Base-by-base conservation (phyloP, 352 stramenopile genomes). In the Pythium graminicola region DNA sequence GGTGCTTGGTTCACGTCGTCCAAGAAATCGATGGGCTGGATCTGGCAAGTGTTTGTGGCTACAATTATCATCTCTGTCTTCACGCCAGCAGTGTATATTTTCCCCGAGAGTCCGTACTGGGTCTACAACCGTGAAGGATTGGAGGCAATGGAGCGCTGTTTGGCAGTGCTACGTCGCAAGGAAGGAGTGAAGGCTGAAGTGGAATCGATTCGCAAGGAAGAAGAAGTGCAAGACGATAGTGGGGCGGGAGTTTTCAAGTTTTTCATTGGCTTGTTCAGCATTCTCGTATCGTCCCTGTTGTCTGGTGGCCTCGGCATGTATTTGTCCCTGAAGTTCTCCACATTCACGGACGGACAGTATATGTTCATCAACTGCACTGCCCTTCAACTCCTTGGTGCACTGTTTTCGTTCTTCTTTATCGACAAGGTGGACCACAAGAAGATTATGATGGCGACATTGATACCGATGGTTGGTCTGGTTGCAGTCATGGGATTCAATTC, bases 321-420 rank as follows among this genome's bases (percentile, higher is more conserved):
- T 55, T 50, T 93, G 19, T 78, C 73, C 32, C 70, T 83, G 46
- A 75, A 51, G 43, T 86, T 84, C 54, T 62, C 61, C 16, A 64
- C 57, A 29, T 83, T 88, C 24, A 69, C 81, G 16, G 64, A 83
- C 20, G 76, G 73, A 6, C 76, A 78, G 50, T 82, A 83, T 55
- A 86, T 89, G 70, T 88, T 93, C 54, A 66, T 85, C 26, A 93
- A 90, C 67, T 86, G 77, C 40, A 68, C 77, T 33, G 59, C 45
- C 6, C 49, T 93, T 10, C 77, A 93, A 64, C 72, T 89, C 42
- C 43, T 87, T 6, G 79, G 81, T 19, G 77, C 79, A 9, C 39
- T 90, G 8, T 80, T 93, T 19, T 88, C 77, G 55, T 93, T 93
- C 63, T 89, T 93, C 58, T 84, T 93, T 61, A 89, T 93, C 57